phyloP scores from a whole-genome alignment of 2,329 filamentous ascomycete species.

The Dichotomopilus funicola region DNA sequence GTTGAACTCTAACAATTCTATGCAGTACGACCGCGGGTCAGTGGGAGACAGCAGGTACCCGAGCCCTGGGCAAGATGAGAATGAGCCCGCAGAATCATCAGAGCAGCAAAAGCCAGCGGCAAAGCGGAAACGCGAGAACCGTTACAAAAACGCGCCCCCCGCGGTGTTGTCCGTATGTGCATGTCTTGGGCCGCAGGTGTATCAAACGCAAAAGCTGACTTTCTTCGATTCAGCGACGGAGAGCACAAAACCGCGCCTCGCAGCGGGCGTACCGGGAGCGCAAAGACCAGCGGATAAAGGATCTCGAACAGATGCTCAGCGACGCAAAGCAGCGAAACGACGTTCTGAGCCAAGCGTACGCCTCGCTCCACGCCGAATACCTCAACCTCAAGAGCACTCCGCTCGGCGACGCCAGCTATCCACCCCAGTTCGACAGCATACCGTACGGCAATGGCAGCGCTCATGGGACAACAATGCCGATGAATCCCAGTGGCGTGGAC shows the following conservation, averaged over 20 bases:
- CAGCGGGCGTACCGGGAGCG: conserved; percentile 56
- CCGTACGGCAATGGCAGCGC: conserved; percentile 15
- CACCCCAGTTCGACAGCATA: conserved; percentile 7
- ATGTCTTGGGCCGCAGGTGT: background rate
- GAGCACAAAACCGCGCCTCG: conserved; percentile 55
- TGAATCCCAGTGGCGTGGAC: conserved; percentile 17
- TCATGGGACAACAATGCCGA: conserved; percentile 13
- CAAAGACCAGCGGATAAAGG: conserved; percentile 59
- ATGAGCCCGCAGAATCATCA: conserved; percentile 23
- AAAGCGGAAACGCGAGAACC: conserved; percentile 45
- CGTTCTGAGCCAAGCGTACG: conserved; percentile 48
- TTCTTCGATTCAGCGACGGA: conserved; percentile 40
- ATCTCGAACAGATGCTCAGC: conserved; percentile 51
- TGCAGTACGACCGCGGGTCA: conserved; percentile 30
- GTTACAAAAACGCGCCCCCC: conserved; percentile 47
- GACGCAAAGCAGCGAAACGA: conserved; percentile 50
- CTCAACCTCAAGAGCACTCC: conserved; percentile 33
- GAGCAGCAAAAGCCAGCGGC: conserved; percentile 32
- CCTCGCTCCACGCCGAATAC: conserved; percentile 41
- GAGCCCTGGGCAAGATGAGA: conserved; percentile 28
- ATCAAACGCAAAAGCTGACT: background rate
- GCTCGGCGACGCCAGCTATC: conserved; percentile 20
- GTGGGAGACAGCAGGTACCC: conserved; percentile 30
- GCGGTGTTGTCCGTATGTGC: conserved; percentile 42
- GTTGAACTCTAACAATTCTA: background rate